Evolutionary conservation across 345 rosid genomes (phyloP).

Genomic region (Excoecaria agallocha): DNA sequence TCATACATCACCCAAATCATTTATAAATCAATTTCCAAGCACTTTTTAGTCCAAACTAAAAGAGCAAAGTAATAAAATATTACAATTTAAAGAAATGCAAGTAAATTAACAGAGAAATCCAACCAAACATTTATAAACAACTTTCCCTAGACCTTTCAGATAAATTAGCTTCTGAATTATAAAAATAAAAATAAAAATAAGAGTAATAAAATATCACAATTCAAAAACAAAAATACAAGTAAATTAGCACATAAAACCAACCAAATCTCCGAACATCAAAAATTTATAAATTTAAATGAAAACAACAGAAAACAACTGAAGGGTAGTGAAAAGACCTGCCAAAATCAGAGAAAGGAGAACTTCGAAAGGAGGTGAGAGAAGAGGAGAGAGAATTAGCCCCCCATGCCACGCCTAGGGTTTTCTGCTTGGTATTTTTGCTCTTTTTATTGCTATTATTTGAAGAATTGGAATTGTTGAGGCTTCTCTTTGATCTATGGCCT

Average conservation of each 20-base stretch:
- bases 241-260: not conserved
- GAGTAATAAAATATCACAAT: no score
- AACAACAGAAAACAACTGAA: not conserved
- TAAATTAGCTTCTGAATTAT: not conserved
- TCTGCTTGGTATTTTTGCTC: conserved; percentile 55
- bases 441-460: conserved; percentile 39
- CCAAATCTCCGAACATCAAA: not conserved
- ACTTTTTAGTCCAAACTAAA: no score
- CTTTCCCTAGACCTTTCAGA: not conserved
- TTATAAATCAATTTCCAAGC: not conserved
- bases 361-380: conserved; percentile 68
- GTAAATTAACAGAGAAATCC: no score
- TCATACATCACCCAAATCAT: not conserved
- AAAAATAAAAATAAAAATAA: not conserved
- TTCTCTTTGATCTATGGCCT: conserved; percentile 51
- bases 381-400: conserved; percentile 69
- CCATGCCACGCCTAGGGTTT: conserved; percentile 94
- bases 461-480: conserved; percentile 42
- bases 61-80: no score
- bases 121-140: not conserved
- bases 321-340: conserved; percentile 51
- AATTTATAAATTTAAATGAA: not conserved
- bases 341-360: conserved; percentile 72
- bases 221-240: not conserved
- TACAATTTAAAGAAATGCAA: no score